Conservation (phyloP, 1,284 basidiomycete species). For the Puccinia sorghi region DNA sequence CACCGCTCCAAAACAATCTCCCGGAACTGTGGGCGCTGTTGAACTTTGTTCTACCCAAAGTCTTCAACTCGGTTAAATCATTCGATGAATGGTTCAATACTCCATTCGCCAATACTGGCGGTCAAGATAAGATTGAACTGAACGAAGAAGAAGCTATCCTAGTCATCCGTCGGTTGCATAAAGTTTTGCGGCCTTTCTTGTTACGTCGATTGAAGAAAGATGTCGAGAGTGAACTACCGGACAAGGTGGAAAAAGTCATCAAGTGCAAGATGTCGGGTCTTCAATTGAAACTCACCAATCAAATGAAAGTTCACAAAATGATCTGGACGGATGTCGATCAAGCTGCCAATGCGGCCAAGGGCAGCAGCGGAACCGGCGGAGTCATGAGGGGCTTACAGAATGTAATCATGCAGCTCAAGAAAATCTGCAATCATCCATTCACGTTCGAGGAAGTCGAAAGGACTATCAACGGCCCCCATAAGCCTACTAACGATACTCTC, state of each 20-base stretch:
- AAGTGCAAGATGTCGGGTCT: constrained; percentile 95
- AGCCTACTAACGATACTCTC: constrained; percentile 73
- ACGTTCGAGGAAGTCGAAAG: constrained; percentile 94
- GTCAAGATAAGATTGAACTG: constrained; percentile 94
- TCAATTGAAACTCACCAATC: constrained; percentile 92
- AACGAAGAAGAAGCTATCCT: constrained; percentile 99
- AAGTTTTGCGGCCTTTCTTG: constrained; percentile 96
- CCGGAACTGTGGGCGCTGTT: constrained; percentile 97
- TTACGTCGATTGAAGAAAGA: constrained; percentile 96
- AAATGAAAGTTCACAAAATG: constrained; percentile 89
- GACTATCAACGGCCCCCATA: constrained; percentile 77
- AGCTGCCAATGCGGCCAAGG: constrained; percentile 26
- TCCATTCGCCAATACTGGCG: constrained; percentile 95
- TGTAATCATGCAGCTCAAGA: constrained; percentile 97
- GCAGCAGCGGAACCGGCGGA: constrained; percentile 51
- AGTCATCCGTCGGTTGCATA: constrained; percentile 96
- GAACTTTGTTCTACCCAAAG: constrained; percentile 96
- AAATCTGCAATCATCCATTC: constrained; percentile 84
- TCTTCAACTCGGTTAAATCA: constrained; percentile 99
- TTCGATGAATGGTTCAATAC: constrained; percentile 99
- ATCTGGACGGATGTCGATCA: constrained; percentile 50
- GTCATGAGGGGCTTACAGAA: constrained; percentile 72
- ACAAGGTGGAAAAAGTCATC: constrained; percentile 99
- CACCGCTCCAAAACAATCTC: constrained; percentile 90
- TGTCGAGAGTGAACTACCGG: constrained; percentile 93